Evolutionary conservation across 116 monocot species (phyloP).

Genomic region (Trichopus zeylanicus): DNA sequence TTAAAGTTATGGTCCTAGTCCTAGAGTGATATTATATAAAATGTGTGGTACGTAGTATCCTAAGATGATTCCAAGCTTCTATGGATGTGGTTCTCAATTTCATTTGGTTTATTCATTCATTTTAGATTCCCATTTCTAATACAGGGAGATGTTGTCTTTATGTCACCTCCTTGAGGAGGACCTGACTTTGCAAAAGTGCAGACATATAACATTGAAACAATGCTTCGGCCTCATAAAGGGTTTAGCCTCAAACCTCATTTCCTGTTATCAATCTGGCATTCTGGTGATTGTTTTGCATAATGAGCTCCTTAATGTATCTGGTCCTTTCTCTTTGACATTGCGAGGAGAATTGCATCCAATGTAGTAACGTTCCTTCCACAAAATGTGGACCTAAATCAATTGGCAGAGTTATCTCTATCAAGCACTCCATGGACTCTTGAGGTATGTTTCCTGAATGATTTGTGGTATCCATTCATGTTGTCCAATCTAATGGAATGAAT

Average conservation of each 20-base stretch:
- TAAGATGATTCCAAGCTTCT: no score
- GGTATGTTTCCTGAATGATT: slow-evolving; percentile 23
- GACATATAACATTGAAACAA: slow-evolving; percentile 57
- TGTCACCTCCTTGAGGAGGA: slow-evolving; percentile 99
- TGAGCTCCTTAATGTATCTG: slow-evolving; percentile 25
- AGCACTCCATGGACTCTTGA: slow-evolving; percentile 77
- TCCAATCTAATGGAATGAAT: neutral
- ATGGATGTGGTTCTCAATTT: no score
- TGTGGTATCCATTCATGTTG: neutral
- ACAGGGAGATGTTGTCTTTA: slow-evolving; percentile 66
- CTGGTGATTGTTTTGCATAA: neutral
- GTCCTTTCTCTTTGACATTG: slow-evolving; percentile 54
- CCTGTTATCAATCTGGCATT: neutral
- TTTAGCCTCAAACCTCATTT: slow-evolving; percentile 17
- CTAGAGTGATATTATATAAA: neutral
- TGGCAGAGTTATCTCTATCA: slow-evolving; percentile 63
- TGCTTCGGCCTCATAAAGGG: slow-evolving; percentile 86
- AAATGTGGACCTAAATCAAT: slow-evolving; percentile 70
- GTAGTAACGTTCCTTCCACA: slow-evolving; percentile 91
- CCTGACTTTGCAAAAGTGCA: slow-evolving; percentile 73
- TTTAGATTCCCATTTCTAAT: neutral
- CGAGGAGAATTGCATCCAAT: slow-evolving; percentile 57
- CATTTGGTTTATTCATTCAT: neutral
- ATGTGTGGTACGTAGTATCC: no score
- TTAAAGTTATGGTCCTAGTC: neutral